These are phyloP conservation scores for Nidularia sp. DNA, from an alignment of 768 basidiomycete species.

Conservation along the genomic window DNA sequence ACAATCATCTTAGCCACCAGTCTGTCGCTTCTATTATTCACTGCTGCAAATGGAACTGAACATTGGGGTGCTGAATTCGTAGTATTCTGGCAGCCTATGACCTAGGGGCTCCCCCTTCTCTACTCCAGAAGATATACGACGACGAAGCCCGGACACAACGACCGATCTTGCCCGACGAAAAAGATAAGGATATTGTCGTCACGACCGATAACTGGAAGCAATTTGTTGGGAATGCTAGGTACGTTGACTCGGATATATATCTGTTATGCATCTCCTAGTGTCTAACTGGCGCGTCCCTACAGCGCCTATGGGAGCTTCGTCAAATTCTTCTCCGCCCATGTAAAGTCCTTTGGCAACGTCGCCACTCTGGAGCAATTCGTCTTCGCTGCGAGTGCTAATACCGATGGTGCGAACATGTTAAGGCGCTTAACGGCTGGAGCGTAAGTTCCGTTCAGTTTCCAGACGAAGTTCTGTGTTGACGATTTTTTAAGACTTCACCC, in stretches of 20 bases:
- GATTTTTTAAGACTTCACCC: constrained; percentile 41
- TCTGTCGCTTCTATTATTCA: constrained; percentile 17
- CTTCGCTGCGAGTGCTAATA: constrained; percentile 32
- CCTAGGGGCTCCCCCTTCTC: constrained; percentile 40
- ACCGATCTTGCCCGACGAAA: constrained; percentile 32
- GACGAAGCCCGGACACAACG: constrained; percentile 30
- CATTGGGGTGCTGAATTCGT: constrained; percentile 25
- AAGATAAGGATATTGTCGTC: constrained; percentile 28
- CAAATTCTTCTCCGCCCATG: constrained; percentile 33
- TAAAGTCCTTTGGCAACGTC: constrained; percentile 30
- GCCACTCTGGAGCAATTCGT: constrained; percentile 44
- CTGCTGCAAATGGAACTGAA: not conserved
- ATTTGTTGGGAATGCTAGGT: constrained; percentile 43
- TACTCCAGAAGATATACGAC: constrained; percentile 47
- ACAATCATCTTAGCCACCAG: constrained; percentile 63
- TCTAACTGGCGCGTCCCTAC: not conserved
- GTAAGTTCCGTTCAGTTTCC: constrained; percentile 16
- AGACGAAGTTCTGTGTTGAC: not conserved
- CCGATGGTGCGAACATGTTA: constrained; percentile 28
- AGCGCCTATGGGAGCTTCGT: constrained; percentile 35
- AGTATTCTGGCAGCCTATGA: constrained; percentile 51
- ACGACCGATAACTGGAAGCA: constrained; percentile 41
- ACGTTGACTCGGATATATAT: not conserved
- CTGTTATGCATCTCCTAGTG: not conserved
- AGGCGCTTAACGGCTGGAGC: constrained; percentile 25